A percentile compares a stretch with the other conserved stretches of the same genome.
These are phyloP conservation scores for Alternaria sp. DNA, from an alignment of 2,329 filamentous ascomycete species.

Conservation along the genomic window DNA sequence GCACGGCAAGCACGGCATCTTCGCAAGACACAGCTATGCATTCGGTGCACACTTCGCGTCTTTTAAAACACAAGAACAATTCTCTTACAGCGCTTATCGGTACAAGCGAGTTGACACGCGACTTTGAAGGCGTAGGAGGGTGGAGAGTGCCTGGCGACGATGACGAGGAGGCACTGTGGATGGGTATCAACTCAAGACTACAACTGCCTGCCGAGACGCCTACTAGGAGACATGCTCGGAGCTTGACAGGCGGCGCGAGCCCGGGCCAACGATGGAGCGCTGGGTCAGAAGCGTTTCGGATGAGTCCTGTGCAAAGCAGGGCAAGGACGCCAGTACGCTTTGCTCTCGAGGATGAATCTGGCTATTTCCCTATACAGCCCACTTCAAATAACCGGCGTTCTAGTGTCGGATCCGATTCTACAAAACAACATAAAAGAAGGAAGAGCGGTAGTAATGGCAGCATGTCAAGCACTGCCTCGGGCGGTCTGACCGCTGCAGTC, in stretches of 20 bases:
- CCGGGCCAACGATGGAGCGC: slow-evolving; percentile 40
- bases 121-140: slow-evolving; percentile 57
- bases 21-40: slow-evolving; percentile 30
- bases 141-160: slow-evolving; percentile 50
- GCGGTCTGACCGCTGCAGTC: slow-evolving; percentile 23
- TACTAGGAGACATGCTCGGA: slow-evolving; percentile 42
- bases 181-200: slow-evolving; percentile 55
- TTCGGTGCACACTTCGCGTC: slow-evolving; percentile 24
- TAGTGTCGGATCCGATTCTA: slow-evolving; percentile 35
- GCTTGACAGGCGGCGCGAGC: slow-evolving; percentile 44
- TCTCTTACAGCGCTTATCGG: slow-evolving; percentile 49
- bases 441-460: slow-evolving; percentile 42
- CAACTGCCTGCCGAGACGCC: slow-evolving; percentile 49
- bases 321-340: slow-evolving; percentile 46
- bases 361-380: slow-evolving; percentile 43
- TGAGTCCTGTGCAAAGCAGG: slow-evolving; percentile 51
- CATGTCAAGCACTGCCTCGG: slow-evolving; percentile 26
- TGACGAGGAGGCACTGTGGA: slow-evolving; percentile 56
- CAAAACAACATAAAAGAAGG: slow-evolving; percentile 34
- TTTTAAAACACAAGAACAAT: slow-evolving; percentile 41
- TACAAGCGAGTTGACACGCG: slow-evolving; percentile 45
- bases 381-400: slow-evolving; percentile 21
- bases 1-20: slow-evolving; percentile 33
- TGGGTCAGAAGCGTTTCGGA: slow-evolving; percentile 48
- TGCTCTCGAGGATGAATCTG: slow-evolving; percentile 24